These are phyloP conservation scores for Punctularia strigosozonata DNA, from an alignment of 768 basidiomycete genomes.

Conservation along the genomic window DNA sequence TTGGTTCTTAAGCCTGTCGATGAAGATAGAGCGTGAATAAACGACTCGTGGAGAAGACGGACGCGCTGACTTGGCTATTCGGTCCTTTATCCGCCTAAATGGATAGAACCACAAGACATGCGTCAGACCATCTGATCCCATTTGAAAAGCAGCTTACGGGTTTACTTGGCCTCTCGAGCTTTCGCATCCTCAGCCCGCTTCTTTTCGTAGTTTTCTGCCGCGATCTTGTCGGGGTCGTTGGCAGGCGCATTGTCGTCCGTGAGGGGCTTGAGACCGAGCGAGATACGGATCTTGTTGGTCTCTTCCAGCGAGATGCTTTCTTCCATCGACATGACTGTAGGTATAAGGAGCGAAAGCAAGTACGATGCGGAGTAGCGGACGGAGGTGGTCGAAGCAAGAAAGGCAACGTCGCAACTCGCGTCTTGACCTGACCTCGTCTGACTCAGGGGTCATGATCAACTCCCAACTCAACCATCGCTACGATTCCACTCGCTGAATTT, in stretches of 20 bases:
- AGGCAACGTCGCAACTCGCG: neutral
- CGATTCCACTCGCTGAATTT: no score
- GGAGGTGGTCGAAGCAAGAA: neutral
- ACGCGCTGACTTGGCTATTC: conserved; percentile 78
- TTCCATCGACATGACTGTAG: conserved; percentile 54
- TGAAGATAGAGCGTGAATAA: conserved; percentile 13
- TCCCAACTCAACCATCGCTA: no score
- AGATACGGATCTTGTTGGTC: conserved; percentile 92
- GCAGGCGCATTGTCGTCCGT: conserved; percentile 66
- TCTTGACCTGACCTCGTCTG: no score
- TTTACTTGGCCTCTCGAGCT: conserved; percentile 68
- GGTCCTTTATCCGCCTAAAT: conserved; percentile 55
- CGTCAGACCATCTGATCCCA: conserved; percentile 5
- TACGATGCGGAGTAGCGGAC: neutral
- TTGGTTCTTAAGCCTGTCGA: conserved; percentile 79
- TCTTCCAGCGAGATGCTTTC: conserved; percentile 87
- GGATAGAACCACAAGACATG: conserved; percentile 17
- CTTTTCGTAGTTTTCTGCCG: conserved; percentile 78
- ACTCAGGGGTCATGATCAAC: no score
- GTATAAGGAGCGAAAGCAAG: conserved; percentile 5
- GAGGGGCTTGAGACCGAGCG: conserved; percentile 87
- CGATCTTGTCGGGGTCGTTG: conserved; percentile 70
- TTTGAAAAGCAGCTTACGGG: conserved; percentile 2
- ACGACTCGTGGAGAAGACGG: conserved; percentile 7
- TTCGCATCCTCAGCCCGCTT: conserved; percentile 57